A percentile compares a stretch with the other conserved stretches of the same genome.
Evolutionary conservation across 345 rosid genomes (phyloP).

Genomic region (Cardiospermum halicacabum): DNA sequence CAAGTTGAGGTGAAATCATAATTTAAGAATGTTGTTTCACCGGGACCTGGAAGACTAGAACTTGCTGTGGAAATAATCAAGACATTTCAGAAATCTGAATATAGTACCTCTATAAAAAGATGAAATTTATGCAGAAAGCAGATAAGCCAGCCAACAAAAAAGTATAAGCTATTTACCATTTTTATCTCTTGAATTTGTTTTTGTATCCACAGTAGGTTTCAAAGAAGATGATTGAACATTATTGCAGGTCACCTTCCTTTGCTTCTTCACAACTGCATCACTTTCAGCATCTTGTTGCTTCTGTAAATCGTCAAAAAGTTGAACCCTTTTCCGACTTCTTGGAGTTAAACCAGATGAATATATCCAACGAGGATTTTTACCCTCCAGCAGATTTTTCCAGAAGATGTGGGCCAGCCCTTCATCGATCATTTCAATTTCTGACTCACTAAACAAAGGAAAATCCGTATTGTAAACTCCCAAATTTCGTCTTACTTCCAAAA

Average conservation of each 20-base stretch:
- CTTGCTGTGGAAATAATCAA: slow-evolving; percentile 40
- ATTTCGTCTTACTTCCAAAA: slow-evolving; percentile 55
- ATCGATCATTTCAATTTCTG: slow-evolving; percentile 34
- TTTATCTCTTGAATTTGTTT: slow-evolving; percentile 22
- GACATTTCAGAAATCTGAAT: slow-evolving; percentile 1
- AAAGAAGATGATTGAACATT: slow-evolving; percentile 22
- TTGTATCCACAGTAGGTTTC: slow-evolving; percentile 24
- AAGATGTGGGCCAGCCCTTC: slow-evolving; percentile 55
- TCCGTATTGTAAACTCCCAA: slow-evolving; percentile 44
- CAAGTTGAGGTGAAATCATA: slow-evolving; percentile 16
- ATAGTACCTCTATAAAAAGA: background rate
- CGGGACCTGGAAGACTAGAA: slow-evolving; percentile 22
- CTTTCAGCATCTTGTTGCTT: slow-evolving; percentile 25
- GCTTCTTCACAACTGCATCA: slow-evolving; percentile 47
- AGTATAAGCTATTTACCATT: slow-evolving; percentile 40
- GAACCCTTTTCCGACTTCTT: slow-evolving; percentile 65
- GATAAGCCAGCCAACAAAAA: slow-evolving; percentile 10
- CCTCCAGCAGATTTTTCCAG: slow-evolving; percentile 69
- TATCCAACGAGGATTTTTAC: slow-evolving; percentile 66
- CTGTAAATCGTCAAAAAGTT: slow-evolving; percentile 25
- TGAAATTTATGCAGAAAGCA: background rate
- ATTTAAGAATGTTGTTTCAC: slow-evolving; percentile 12
- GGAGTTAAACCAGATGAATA: slow-evolving; percentile 47
- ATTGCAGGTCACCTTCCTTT: slow-evolving; percentile 37
- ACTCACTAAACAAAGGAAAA: slow-evolving; percentile 57